phyloP scores from a whole-genome alignment of 108 stramenopile genomes.

The Conticribra weissflogii region DNA sequence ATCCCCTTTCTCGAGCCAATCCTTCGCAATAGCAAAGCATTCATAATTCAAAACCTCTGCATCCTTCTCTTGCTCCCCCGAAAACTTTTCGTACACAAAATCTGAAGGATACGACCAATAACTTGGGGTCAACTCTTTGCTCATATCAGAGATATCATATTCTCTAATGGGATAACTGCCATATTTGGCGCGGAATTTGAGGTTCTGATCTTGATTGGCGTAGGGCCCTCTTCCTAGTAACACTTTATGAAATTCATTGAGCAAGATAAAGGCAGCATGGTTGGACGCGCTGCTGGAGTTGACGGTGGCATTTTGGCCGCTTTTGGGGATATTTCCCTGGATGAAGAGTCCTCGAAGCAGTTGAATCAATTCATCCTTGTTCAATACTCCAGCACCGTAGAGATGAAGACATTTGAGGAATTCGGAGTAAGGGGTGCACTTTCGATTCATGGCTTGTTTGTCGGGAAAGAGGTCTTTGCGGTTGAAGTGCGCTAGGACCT shows the following conservation, averaged over 20 bases:
- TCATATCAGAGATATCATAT: constrained; percentile 51
- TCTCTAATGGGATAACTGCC: constrained; percentile 59
- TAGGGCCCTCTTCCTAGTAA: constrained; percentile 80
- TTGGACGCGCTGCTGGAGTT: constrained; percentile 17
- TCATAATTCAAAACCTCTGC: constrained; percentile 56
- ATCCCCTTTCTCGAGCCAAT: constrained; percentile 20
- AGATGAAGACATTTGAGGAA: constrained; percentile 93
- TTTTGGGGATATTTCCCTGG: constrained; percentile 86
- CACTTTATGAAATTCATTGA: constrained; percentile 75
- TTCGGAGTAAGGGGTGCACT: constrained; percentile 87
- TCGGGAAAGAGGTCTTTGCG: constrained; percentile 79
- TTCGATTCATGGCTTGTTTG: constrained; percentile 62
- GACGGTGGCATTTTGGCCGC: constrained; percentile 49
- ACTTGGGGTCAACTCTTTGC: constrained; percentile 67
- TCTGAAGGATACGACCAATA: constrained; percentile 73
- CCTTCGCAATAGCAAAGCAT: constrained; percentile 48
- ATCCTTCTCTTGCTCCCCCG: constrained; percentile 65
- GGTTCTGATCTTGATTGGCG: constrained; percentile 56
- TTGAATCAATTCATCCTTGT: constrained; percentile 88
- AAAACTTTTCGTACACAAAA: constrained; percentile 55
- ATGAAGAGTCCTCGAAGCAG: constrained; percentile 86
- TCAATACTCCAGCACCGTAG: constrained; percentile 85
- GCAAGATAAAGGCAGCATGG: constrained; percentile 48
- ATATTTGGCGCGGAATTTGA: constrained; percentile 79
- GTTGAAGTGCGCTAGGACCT: constrained; percentile 69